phyloP scores from a whole-genome alignment of 2,329 filamentous ascomycete species.

The Pseudocercospora pini-densiflorae region DNA sequence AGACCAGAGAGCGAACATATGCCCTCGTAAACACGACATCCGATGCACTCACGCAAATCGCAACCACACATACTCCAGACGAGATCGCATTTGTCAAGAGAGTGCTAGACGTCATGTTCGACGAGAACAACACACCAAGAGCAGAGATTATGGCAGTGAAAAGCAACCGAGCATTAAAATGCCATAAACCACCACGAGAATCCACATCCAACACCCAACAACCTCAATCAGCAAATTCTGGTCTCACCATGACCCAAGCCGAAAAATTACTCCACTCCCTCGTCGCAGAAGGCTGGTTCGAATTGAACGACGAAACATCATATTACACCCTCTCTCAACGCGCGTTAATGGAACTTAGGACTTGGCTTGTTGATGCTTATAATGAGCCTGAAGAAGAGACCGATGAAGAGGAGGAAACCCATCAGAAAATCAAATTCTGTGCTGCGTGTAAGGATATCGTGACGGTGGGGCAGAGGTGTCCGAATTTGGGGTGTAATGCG shows the following conservation, averaged over 20 bases:
- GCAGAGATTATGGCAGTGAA: slow-evolving; percentile 84
- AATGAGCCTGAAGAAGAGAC: slow-evolving; percentile 70
- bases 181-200: slow-evolving; percentile 55
- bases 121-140: slow-evolving; percentile 78
- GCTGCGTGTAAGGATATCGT: slow-evolving; percentile 88
- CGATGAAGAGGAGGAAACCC: slow-evolving; percentile 51
- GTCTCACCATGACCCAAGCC: slow-evolving; percentile 77
- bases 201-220: slow-evolving; percentile 10
- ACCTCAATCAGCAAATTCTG: slow-evolving; percentile 22
- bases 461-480: slow-evolving; percentile 80
- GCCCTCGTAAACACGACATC: slow-evolving; percentile 87
- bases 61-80: slow-evolving; percentile 77
- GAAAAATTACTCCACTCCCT: slow-evolving; percentile 72
- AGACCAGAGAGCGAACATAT: slow-evolving; percentile 59
- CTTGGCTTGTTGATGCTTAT: slow-evolving; percentile 86
- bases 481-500: slow-evolving; percentile 67
- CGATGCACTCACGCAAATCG: slow-evolving; percentile 83
- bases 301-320: slow-evolving; percentile 66
- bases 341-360: slow-evolving; percentile 80
- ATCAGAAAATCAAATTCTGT: slow-evolving; percentile 82
- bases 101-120: slow-evolving; percentile 89
- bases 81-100: slow-evolving; percentile 91
- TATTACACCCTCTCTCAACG: slow-evolving; percentile 80
- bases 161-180: slow-evolving; percentile 75
- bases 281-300: slow-evolving; percentile 82